These are phyloP conservation scores for Hortiboletus campestris DNA, from an alignment of 768 basidiomycete genomes.

Conservation along the genomic window DNA sequence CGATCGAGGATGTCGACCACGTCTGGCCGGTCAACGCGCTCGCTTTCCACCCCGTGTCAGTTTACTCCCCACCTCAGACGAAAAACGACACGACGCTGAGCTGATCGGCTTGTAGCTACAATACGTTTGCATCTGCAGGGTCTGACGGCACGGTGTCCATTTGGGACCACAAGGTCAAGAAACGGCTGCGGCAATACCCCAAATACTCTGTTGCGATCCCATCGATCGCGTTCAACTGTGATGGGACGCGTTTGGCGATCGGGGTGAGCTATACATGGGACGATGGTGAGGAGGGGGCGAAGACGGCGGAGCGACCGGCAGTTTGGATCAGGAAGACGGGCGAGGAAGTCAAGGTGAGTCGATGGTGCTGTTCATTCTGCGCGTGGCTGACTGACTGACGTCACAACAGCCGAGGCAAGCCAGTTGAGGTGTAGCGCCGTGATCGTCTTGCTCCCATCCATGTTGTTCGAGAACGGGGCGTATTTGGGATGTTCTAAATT, in stretches of 20 bases:
- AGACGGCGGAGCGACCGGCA: slow-evolving; percentile 59
- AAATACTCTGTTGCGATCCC: slow-evolving; percentile 77
- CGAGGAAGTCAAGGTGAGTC: slow-evolving; percentile 72
- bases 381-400: not conserved
- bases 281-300: slow-evolving; percentile 72
- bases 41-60: slow-evolving; percentile 87
- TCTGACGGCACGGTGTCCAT: slow-evolving; percentile 93
- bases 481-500: not conserved
- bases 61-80: slow-evolving; percentile 1
- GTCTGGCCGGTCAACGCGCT: slow-evolving; percentile 97
- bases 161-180: slow-evolving; percentile 98
- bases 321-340: slow-evolving; percentile 64
- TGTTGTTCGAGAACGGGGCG: not conserved
- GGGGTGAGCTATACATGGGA: slow-evolving; percentile 91
- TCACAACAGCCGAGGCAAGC: slow-evolving; percentile 22
- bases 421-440: slow-evolving; percentile 1
- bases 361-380: not conserved
- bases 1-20: slow-evolving; percentile 87
- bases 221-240: slow-evolving; percentile 76
- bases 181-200: slow-evolving; percentile 86
- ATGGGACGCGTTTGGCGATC: slow-evolving; percentile 81
- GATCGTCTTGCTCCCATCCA: not conserved
- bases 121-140: slow-evolving; percentile 94
- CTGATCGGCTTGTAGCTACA: slow-evolving; percentile 50
- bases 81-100: not conserved